Evolutionary conservation across 2,329 filamentous ascomycete genomes (phyloP).

Genomic region (Monosporascus cannonballus): DNA sequence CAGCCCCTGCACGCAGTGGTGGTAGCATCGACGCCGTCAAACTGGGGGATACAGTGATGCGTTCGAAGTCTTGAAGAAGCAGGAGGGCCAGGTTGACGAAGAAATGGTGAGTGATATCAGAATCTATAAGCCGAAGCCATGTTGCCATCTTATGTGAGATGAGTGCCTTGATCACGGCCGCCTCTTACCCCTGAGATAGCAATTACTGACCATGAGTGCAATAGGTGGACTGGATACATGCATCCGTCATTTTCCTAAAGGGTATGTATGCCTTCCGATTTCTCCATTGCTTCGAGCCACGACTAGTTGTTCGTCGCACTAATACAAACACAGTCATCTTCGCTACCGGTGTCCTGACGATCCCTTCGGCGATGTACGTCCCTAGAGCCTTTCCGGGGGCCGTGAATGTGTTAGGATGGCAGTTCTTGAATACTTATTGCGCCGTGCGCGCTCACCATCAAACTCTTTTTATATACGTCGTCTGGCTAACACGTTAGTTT

Average conservation of each 20-base stretch:
- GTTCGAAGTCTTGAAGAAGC: slow-evolving; percentile 39
- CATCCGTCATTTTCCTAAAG: slow-evolving; percentile 42
- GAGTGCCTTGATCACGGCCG: background rate
- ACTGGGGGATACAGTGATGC: slow-evolving; percentile 19
- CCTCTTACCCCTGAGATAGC: background rate
- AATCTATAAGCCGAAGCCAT: too few relatives aligned
- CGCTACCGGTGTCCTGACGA: slow-evolving; percentile 36
- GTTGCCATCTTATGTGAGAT: too few relatives aligned
- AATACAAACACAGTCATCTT: slow-evolving; percentile 29
- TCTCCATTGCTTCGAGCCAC: background rate
- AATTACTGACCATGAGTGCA: background rate
- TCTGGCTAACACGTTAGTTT: slow-evolving; percentile 3
- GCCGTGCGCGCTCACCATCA: background rate
- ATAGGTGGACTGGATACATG: slow-evolving; percentile 35
- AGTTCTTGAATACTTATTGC: slow-evolving; percentile 28
- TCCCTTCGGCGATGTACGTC: slow-evolving; percentile 35
- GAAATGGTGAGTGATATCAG: slow-evolving; percentile 30
- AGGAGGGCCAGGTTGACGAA: slow-evolving; percentile 37
- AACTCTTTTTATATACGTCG: slow-evolving; percentile 22
- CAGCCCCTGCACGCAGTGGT: slow-evolving; percentile 13
- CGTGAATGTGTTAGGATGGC: slow-evolving; percentile 36
- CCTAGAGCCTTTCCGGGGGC: slow-evolving; percentile 37
- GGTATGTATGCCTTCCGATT: slow-evolving; percentile 22
- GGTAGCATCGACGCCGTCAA: slow-evolving; percentile 18
- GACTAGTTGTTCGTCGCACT: background rate